These are phyloP conservation scores for Cucurbita maxima DNA, from an alignment of 306 rosid genomes.

Conservation along the genomic window DNA sequence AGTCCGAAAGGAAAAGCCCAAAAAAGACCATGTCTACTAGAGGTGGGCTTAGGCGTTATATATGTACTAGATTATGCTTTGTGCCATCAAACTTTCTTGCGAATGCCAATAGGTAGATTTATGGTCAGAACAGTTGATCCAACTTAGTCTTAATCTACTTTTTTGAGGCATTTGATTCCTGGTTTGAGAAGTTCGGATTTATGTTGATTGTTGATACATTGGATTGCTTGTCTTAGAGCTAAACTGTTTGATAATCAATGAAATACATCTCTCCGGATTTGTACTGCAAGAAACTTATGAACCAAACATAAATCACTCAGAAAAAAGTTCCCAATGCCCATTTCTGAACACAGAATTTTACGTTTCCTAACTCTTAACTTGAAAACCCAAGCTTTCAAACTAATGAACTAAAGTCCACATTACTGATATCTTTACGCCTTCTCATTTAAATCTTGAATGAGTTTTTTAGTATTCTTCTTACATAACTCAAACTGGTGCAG, in stretches of 20 bases:
- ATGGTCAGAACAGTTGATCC: background rate
- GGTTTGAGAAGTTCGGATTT: background rate
- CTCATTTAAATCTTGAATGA: background rate
- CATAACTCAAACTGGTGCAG: slow-evolving; percentile 15
- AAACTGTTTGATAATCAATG: background rate
- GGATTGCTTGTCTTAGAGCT: background rate
- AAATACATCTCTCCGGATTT: background rate
- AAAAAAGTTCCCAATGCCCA: background rate
- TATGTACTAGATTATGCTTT: background rate
- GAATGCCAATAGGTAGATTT: background rate
- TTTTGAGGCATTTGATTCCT: background rate
- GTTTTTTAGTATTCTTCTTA: background rate
- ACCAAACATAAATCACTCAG: background rate
- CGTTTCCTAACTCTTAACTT: background rate
- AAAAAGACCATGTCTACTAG: too few relatives aligned
- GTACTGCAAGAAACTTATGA: background rate
- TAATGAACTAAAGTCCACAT: background rate
- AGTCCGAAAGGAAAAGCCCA: too few relatives aligned
- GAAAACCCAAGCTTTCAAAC: background rate
- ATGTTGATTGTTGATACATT: background rate
- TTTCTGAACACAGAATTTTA: background rate
- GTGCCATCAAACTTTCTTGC: background rate
- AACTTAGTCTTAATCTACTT: background rate
- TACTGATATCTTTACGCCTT: background rate
- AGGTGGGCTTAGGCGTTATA: too few relatives aligned